Percentiles rank a stretch among this genome's conserved stretches.
Conservation (phyloP, 192 early-diverging fungal genomes). For the Coemansia sp. region DNA sequence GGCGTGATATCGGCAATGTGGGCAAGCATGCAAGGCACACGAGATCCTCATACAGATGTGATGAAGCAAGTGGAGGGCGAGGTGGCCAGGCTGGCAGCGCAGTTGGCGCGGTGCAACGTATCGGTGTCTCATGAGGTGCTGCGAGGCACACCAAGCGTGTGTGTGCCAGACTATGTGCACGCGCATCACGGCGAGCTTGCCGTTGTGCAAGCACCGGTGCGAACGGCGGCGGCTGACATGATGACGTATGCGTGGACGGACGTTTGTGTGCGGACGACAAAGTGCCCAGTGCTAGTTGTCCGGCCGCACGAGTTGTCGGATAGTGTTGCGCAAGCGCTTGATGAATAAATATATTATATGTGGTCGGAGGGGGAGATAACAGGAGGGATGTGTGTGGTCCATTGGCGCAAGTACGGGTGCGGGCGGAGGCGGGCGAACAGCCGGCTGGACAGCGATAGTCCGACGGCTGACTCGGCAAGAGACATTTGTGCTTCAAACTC, state of each 20-base stretch:
- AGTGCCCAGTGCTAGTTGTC: slow-evolving; percentile 36
- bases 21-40: slow-evolving; percentile 25
- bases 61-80: slow-evolving; percentile 13
- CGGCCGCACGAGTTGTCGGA: slow-evolving; percentile 34
- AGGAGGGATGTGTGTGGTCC: slow-evolving; percentile 24
- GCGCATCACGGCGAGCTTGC: slow-evolving; percentile 31
- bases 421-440: slow-evolving; percentile 19
- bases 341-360: too few relatives aligned
- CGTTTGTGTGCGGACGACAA: slow-evolving; percentile 14
- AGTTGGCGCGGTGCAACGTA: slow-evolving; percentile 17
- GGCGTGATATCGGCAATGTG: slow-evolving; percentile 17
- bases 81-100: slow-evolving; percentile 13
- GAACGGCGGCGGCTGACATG: slow-evolving; percentile 5
- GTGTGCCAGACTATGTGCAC: slow-evolving; percentile 24
- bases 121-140: slow-evolving; percentile 25
- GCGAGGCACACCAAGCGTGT: slow-evolving; percentile 9
- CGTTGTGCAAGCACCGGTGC: slow-evolving; percentile 27
- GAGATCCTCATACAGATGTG: slow-evolving; percentile 16
- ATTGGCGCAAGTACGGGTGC: slow-evolving; percentile 40
- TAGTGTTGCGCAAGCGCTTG: slow-evolving; percentile 34
- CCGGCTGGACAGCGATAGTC: slow-evolving; percentile 23
- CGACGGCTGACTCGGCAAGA: slow-evolving; percentile 30
- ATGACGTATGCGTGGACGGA: slow-evolving; percentile 43
- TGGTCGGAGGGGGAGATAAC: too few relatives aligned
- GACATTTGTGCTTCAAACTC: slow-evolving; percentile 20